phyloP scores from a whole-genome alignment of 768 basidiomycete species.

The Boletus sensibilis region DNA sequence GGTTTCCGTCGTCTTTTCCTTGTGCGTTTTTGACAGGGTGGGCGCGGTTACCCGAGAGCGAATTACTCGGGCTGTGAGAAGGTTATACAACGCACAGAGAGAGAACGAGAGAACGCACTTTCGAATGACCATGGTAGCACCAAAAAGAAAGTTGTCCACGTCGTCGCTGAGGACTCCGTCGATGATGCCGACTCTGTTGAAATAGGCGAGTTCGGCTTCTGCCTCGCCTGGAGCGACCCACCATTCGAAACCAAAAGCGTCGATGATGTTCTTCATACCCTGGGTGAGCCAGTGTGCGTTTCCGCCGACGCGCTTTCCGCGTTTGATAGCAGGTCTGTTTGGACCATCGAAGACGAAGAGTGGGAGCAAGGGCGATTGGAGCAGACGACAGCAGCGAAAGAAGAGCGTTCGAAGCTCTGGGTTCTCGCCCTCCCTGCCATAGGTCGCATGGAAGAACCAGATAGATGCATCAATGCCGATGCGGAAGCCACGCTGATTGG shows the following conservation, averaged over 20 bases:
- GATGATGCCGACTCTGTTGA: conserved; percentile 78
- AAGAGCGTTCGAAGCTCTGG: conserved; percentile 82
- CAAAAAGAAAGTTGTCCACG: conserved; percentile 90
- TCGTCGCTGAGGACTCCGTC: conserved; percentile 92
- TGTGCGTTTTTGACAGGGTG: conserved; percentile 61
- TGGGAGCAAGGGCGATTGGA: conserved; percentile 76
- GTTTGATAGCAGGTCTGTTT: conserved; percentile 76
- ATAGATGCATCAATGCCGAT: conserved; percentile 85
- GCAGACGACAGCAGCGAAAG: conserved; percentile 80
- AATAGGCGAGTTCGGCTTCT: conserved; percentile 87
- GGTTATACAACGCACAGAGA: conserved; percentile 2
- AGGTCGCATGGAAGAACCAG: conserved; percentile 74
- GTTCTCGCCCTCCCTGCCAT: conserved; percentile 79
- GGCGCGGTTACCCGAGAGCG: conserved; percentile 66
- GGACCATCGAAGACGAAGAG: conserved; percentile 94
- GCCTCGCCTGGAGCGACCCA: conserved; percentile 88
- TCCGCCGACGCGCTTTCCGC: conserved; percentile 68
- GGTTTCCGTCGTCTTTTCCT: conserved; percentile 75
- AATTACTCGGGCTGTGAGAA: conserved; percentile 58
- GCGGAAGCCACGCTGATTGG: conserved; percentile 68
- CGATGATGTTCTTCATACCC: conserved; percentile 76
- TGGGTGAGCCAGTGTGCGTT: conserved; percentile 63
- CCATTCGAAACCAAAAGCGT: conserved; percentile 81
- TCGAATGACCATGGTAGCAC: conserved; percentile 77
- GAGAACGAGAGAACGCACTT: conserved; percentile 50